Base-by-base conservation (phyloP, 2,329 filamentous ascomycete genomes). In the Cladophialophora yegresii region DNA sequence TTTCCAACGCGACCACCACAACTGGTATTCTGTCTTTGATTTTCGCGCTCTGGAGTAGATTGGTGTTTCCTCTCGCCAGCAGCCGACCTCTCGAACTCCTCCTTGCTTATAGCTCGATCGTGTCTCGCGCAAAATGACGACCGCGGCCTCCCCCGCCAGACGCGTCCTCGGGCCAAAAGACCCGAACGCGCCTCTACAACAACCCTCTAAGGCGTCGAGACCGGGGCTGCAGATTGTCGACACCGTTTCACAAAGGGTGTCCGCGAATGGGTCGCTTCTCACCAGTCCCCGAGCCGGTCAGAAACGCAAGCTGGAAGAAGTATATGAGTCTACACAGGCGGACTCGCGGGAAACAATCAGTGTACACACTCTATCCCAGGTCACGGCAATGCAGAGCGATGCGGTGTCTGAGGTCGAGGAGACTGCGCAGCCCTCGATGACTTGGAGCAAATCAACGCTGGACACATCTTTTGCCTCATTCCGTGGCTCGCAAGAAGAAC, bases 91-190 rank as follows among this genome's bases (percentile, higher is more conserved):
- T 54, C n/a, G 2, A 16, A 10, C 12, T 54, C 23, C 16, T 20
- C 51, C 13, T 33, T 28, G 51, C 28, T 32, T 22, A 28, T 54
- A 12, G 9, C 47, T 7, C 22, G 10, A 13, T 13, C 22, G 20
- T 50, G 13, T 20, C 23, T 50, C 47, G 22, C 26, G 8, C 47
- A 12, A 50, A 23, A 54, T 54, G 51, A 20, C 22, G 13, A 16
- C 51, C 6, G n/a, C 51, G 28, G n/a, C 58, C 23, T 70, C 68
- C 9, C 68, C 65, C 23, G 43, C 62, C 33, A 62, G 70, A 64
- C 70, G 65, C 61, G 68, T 69, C 20, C 66, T 72, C 28, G 69
- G 68, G 36, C 65, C 69, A 22, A 72, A 71, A 62, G 64, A 69
- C 49, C 67, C 58, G 12, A 72, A 72, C 68, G 62, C 65, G 55